Conservation (phyloP, 208 protist genomes). For the Leishmania tarentolae region DNA sequence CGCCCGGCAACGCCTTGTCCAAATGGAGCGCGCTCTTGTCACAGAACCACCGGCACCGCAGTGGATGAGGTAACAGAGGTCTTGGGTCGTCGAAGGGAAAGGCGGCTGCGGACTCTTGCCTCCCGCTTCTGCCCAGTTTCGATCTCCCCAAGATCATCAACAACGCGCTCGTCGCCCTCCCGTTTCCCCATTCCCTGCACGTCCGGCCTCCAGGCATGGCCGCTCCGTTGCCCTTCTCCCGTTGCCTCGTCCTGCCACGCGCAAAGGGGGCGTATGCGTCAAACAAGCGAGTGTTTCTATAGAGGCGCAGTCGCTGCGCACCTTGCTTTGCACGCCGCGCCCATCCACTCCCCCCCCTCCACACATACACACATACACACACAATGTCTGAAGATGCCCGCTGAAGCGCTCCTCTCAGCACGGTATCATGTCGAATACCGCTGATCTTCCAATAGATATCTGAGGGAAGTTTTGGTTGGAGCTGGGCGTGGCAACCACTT, state of each 20-base stretch:
- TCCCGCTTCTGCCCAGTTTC: background rate
- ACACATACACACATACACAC: background rate
- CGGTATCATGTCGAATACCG: background rate
- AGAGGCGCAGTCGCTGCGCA: background rate
- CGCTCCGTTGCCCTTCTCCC: background rate
- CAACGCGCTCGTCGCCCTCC: background rate
- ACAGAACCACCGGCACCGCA: background rate
- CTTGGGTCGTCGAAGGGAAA: background rate
- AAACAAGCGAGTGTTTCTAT: background rate
- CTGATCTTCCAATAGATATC: background rate
- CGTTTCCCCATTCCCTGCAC: background rate
- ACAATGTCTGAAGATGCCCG: background rate
- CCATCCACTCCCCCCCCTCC: background rate
- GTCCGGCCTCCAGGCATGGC: background rate
- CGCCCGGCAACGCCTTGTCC: background rate
- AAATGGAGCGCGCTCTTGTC: slow-evolving; percentile 28
- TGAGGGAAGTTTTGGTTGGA: no score
- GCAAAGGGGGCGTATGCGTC: background rate
- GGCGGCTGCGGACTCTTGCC: background rate
- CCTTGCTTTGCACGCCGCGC: background rate
- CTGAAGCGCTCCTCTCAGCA: background rate
- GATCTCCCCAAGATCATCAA: background rate
- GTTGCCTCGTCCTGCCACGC: background rate
- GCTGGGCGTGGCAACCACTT: background rate
- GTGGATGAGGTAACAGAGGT: background rate